phyloP scores from a whole-genome alignment of 371 early-diverging fungal species.

The Dichotomocladium elegans region DNA sequence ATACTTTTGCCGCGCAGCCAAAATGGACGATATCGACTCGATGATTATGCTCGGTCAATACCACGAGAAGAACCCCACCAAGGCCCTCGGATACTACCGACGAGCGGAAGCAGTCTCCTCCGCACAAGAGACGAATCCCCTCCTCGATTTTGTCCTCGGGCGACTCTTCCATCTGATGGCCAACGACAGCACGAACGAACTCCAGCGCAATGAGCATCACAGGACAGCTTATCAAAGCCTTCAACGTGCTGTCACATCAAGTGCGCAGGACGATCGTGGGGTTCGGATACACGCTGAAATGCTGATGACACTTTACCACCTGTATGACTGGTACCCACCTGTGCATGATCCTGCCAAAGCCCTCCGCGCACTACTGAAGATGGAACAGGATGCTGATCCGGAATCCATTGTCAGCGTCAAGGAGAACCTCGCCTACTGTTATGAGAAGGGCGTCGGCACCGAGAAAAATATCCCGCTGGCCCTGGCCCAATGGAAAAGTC shows the following conservation, averaged over 20 bases:
- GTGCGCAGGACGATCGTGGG: no score
- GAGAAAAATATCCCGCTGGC: constrained; percentile 10
- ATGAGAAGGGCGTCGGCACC: constrained; percentile 20
- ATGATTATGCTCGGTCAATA: constrained; percentile 18
- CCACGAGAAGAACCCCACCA: constrained; percentile 9
- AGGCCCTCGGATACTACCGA: constrained; percentile 13
- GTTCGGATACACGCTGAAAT: no score
- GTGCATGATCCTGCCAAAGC: constrained; percentile 8
- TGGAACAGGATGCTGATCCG: constrained; percentile 14
- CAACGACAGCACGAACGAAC: not conserved
- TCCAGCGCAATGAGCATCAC: not conserved
- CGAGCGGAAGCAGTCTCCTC: constrained; percentile 3
- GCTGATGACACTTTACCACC: constrained; percentile 25
- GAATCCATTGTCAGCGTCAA: constrained; percentile 11
- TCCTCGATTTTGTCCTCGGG: constrained; percentile 16
- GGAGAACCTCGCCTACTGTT: constrained; percentile 14
- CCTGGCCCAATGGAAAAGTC: constrained; percentile 13
- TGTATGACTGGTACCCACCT: constrained; percentile 21
- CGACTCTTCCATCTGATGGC: constrained; percentile 15
- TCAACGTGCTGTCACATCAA: not conserved
- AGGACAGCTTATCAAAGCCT: constrained; percentile 15
- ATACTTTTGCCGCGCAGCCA: constrained; percentile 14
- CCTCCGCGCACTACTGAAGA: constrained; percentile 6
- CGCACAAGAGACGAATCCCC: constrained; percentile 3
- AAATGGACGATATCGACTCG: constrained; percentile 2